Evolutionary conservation across 768 basidiomycete species (phyloP).

Genomic region (Pisolithus sp.): DNA sequence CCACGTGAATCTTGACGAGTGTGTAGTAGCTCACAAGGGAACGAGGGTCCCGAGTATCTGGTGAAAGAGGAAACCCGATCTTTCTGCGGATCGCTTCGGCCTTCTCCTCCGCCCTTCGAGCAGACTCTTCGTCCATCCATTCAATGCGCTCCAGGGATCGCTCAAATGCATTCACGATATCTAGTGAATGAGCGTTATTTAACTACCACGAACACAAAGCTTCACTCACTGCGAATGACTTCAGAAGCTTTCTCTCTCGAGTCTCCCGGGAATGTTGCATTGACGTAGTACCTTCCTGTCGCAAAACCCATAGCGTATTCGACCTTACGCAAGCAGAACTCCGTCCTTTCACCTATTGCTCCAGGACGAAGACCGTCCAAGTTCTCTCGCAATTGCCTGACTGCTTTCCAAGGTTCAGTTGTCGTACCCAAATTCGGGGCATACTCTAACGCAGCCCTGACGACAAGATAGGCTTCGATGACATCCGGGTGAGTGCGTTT

Average conservation of each 20-base stretch:
- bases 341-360: constrained; percentile 72
- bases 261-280: constrained; percentile 71
- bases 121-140: constrained; percentile 90
- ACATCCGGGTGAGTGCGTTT: constrained; percentile 59
- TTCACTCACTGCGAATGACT: constrained; percentile 63
- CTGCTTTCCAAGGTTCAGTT: constrained; percentile 75
- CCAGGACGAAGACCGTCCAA: constrained; percentile 85
- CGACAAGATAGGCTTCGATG: constrained; percentile 81
- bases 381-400: constrained; percentile 61
- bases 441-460: constrained; percentile 63
- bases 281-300: constrained; percentile 83
- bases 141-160: constrained; percentile 61
- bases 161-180: constrained; percentile 81
- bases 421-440: constrained; percentile 66
- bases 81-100: constrained; percentile 59
- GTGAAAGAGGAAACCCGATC: constrained; percentile 88
- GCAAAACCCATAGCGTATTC: constrained; percentile 81
- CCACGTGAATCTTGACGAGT: constrained; percentile 54
- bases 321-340: constrained; percentile 72
- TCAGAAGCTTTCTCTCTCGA: constrained; percentile 76
- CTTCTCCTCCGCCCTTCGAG: constrained; percentile 79
- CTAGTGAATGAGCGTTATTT: constrained; percentile 27
- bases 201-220: neutral
- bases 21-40: constrained; percentile 73
- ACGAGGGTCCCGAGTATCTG: constrained; percentile 65